A percentile compares a stretch with the other conserved stretches of the same genome.
phyloP scores from a whole-genome alignment of 306 rosid genomes.

The Corylus heterophylla region DNA sequence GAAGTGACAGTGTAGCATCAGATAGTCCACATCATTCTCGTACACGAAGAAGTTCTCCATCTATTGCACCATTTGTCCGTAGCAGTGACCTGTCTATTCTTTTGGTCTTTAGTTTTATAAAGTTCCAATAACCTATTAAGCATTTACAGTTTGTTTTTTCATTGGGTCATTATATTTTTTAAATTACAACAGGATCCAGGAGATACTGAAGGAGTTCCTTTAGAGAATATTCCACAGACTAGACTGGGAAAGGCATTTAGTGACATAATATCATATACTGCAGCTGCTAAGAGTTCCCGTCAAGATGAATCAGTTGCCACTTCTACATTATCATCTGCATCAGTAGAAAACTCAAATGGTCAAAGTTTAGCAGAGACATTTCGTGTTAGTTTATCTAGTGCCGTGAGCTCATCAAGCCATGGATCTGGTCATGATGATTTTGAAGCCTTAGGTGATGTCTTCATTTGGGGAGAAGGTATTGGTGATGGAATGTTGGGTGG shows the following conservation, averaged over 20 bases:
- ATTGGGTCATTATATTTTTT: slow-evolving; percentile 14
- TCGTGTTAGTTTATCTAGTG: slow-evolving; percentile 93
- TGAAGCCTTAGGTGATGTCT: slow-evolving; percentile 81
- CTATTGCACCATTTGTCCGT: slow-evolving; percentile 67
- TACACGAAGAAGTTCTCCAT: slow-evolving; percentile 57
- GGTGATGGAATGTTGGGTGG: slow-evolving; percentile 77
- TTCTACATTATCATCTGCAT: slow-evolving; percentile 52
- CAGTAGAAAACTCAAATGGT: slow-evolving; percentile 66
- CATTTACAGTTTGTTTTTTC: slow-evolving; percentile 20
- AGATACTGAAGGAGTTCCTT: slow-evolving; percentile 46
- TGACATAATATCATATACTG: slow-evolving; percentile 67
- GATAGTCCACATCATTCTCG: slow-evolving; percentile 58
- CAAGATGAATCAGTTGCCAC: slow-evolving; percentile 52
- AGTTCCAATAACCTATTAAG: slow-evolving; percentile 22
- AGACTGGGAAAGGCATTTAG: slow-evolving; percentile 80
- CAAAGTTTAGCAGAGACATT: slow-evolving; percentile 66
- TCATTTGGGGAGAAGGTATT: slow-evolving; percentile 85
- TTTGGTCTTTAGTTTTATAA: slow-evolving; percentile 25
- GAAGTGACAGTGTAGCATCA: slow-evolving; percentile 51
- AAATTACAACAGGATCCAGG: slow-evolving; percentile 64
- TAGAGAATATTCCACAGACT: slow-evolving; percentile 49
- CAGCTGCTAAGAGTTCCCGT: slow-evolving; percentile 44
- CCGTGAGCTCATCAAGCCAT: slow-evolving; percentile 93
- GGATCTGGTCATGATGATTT: slow-evolving; percentile 81
- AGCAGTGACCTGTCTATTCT: slow-evolving; percentile 22